Conservation (phyloP, 2,329 filamentous ascomycete genomes). For the Pseudogymnoascus sp. region DNA sequence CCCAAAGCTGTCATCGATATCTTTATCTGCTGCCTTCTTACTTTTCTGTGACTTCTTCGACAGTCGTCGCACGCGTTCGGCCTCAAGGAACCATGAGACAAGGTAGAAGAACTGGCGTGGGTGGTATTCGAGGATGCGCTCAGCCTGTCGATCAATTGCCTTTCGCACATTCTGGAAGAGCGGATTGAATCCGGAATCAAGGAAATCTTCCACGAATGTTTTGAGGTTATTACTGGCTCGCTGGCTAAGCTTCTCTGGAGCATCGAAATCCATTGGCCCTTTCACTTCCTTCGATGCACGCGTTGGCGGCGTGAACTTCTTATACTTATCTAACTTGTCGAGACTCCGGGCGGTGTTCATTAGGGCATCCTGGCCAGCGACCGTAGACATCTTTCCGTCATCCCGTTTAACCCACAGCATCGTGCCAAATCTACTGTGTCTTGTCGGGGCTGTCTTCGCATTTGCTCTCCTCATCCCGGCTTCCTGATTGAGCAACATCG, state of each 20-base stretch:
- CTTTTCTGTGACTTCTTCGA: slow-evolving; percentile 49
- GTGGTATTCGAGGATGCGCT: slow-evolving; percentile 71
- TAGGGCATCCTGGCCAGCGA: slow-evolving; percentile 83
- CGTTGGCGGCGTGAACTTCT: slow-evolving; percentile 80
- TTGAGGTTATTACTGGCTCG: slow-evolving; percentile 71
- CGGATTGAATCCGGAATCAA: slow-evolving; percentile 93
- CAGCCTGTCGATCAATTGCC: slow-evolving; percentile 81
- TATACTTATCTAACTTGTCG: slow-evolving; percentile 82
- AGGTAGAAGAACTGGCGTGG: slow-evolving; percentile 85
- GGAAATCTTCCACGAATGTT: slow-evolving; percentile 81
- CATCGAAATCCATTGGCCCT: slow-evolving; percentile 68
- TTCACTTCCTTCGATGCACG: slow-evolving; percentile 53
- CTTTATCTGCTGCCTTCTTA: slow-evolving; percentile 35
- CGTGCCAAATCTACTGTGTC: slow-evolving; percentile 90
- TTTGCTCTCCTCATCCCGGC: slow-evolving; percentile 72
- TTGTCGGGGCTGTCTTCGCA: slow-evolving; percentile 69
- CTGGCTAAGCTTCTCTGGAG: slow-evolving; percentile 60
- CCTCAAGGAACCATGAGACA: slow-evolving; percentile 85
- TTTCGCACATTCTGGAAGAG: slow-evolving; percentile 78
- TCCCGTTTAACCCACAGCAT: slow-evolving; percentile 95
- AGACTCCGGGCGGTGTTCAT: slow-evolving; percentile 65
- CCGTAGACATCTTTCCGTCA: slow-evolving; percentile 67
- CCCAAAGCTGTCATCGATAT: slow-evolving; percentile 68
- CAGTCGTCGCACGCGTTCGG: slow-evolving; percentile 66
- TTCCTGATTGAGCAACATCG: slow-evolving; percentile 71